Evolutionary conservation across 1,284 basidiomycete species (phyloP), one percentile per base, ranked within the genome.

Genomic region (Testicularia cyperi): DNA sequence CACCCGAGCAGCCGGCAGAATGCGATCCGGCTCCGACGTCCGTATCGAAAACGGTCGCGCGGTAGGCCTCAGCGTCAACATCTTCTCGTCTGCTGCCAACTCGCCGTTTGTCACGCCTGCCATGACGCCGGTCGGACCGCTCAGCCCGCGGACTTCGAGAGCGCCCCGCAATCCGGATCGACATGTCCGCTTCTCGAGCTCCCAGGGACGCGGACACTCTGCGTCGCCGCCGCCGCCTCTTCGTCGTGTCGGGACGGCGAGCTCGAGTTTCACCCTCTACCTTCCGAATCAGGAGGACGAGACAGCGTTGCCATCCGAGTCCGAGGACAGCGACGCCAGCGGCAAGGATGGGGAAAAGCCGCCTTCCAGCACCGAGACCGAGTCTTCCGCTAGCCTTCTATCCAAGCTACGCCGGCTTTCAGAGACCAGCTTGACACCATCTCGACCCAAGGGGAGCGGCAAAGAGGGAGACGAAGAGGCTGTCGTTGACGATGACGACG

Each of bases 331-430:
- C 16, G 65, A 56, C 15, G 57, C 44, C 2, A 63, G 57, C 16
- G 66, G 68, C 9, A 70, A 70, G 19, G 68, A 48, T 16, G 67
- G 67, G 8, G 58, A 65, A n/a, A 54, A 26, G 20, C 27, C 52
- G 3, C 27, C 43, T 3, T 32, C 42, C 6, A n/a, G n/a, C n/a
- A n/a, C n/a, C n/a, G n/a, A n/a, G n/a, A 19, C 12, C n/a, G 14
- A 42, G 18, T 12, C 42, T 14, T 5, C 12, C 18, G 16, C 38
- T 9, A 16, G 35, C 3, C 14, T 57, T 8, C 19, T 57, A 12
- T 43, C 44, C 25, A 38, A 45, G 2, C 23, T 53, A 12, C 44
- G 57, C 2, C 32, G 58, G 14, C 41, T 66, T 10, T 48, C 37
- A 13, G 38, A 47, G 21, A 51, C 62, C 13, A 40, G 34, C n/a